Percentiles rank a stretch among this genome's conserved stretches.
These are phyloP conservation scores for Rubroboletus satanas DNA, from an alignment of 768 basidiomycete species.

Conservation along the genomic window DNA sequence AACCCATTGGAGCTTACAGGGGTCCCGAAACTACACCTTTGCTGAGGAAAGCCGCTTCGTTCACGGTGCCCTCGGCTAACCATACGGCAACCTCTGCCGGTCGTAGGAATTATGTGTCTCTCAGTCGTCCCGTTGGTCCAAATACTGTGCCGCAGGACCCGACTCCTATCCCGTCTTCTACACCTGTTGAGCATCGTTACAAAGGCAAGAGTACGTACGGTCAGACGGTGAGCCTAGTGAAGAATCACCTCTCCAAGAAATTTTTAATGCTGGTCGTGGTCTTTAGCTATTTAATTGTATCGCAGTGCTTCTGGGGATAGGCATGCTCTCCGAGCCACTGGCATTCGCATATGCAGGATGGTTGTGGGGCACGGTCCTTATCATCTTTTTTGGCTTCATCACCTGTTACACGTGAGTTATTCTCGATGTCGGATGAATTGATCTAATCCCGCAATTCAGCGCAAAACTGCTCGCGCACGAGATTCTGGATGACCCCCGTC, in stretches of 20 bases:
- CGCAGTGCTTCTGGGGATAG: conserved; percentile 82
- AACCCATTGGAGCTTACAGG: not conserved
- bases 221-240: conserved; percentile 51
- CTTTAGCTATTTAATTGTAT: conserved; percentile 82
- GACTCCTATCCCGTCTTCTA: not conserved
- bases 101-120: not conserved
- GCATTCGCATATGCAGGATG: conserved; percentile 93
- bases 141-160: conserved; percentile 1
- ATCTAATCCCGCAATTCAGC: conserved; percentile 37
- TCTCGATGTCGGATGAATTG: not conserved
- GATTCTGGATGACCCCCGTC: conserved; percentile 61
- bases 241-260: not conserved
- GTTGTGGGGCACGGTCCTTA: conserved; percentile 69
- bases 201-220: conserved; percentile 67
- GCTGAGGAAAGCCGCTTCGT: conserved; percentile 38
- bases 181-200: conserved; percentile 24
- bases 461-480: conserved; percentile 83
- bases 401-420: conserved; percentile 83
- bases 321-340: conserved; percentile 84
- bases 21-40: conserved; percentile 37
- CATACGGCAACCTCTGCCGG: not conserved
- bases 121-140: not conserved
- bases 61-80: conserved; percentile 20
- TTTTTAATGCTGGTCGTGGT: not conserved
- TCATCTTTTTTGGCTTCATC: conserved; percentile 71